phyloP scores from a whole-genome alignment of 805 yeast species.

The Yamadazyma philogaea region DNA sequence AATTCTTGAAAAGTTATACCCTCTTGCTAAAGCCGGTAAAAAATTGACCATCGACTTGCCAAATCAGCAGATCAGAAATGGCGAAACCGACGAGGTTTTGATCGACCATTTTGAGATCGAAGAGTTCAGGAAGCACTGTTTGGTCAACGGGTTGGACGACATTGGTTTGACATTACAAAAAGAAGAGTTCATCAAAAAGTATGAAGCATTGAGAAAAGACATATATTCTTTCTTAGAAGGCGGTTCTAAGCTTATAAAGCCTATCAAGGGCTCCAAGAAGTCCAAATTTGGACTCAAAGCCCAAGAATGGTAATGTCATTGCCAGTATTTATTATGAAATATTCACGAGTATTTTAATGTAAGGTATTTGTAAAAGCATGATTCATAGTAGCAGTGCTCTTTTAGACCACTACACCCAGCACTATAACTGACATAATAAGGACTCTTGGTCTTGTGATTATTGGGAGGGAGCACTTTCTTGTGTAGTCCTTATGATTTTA shows the following conservation, averaged over 20 bases:
- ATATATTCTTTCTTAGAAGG: conserved; percentile 92
- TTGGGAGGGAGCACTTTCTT: too few species aligned
- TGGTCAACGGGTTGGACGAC: conserved; percentile 93
- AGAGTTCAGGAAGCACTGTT: conserved; percentile 89
- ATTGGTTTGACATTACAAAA: conserved; percentile 93
- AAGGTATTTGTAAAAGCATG: too few species aligned
- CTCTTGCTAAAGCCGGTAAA: conserved; percentile 73
- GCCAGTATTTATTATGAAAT: conserved; percentile 3
- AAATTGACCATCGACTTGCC: conserved; percentile 79
- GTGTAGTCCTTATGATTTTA: too few species aligned
- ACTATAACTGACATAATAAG: too few species aligned
- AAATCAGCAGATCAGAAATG: conserved; percentile 74
- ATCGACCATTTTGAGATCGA: conserved; percentile 86
- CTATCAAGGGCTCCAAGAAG: conserved; percentile 66
- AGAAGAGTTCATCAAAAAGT: conserved; percentile 69
- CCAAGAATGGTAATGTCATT: conserved; percentile 62
- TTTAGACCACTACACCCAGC: too few species aligned
- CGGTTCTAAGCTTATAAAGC: conserved; percentile 67
- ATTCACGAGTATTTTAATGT: not conserved
- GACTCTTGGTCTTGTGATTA: too few species aligned
- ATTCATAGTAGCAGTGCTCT: too few species aligned
- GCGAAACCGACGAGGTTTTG: conserved; percentile 57
- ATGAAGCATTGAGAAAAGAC: conserved; percentile 72
- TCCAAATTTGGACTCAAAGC: conserved; percentile 62
- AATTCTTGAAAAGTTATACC: conserved; percentile 69